These are phyloP conservation scores for Diaporthe longicolla DNA, from an alignment of 2,329 filamentous ascomycete species.

Conservation along the genomic window DNA sequence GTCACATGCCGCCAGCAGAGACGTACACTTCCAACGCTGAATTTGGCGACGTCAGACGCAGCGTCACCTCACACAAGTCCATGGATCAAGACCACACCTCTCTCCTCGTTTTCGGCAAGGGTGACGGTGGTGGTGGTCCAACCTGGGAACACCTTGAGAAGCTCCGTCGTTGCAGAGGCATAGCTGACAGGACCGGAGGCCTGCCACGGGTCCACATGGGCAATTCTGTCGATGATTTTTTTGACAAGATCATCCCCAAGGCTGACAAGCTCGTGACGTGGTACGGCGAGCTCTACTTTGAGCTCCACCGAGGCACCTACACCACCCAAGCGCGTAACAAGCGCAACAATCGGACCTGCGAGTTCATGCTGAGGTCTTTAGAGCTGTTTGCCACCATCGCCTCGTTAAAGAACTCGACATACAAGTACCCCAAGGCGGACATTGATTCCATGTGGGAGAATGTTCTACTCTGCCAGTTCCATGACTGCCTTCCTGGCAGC, in stretches of 20 bases:
- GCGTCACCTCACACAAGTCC: slow-evolving; percentile 92
- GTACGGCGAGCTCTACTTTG: slow-evolving; percentile 99
- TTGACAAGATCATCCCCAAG: slow-evolving; percentile 86
- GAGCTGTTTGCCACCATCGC: slow-evolving; percentile 91
- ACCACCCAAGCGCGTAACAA: slow-evolving; percentile 99
- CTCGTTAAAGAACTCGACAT: slow-evolving; percentile 78
- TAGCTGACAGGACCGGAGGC: slow-evolving; percentile 80
- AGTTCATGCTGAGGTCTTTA: slow-evolving; percentile 87
- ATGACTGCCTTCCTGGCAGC: slow-evolving; percentile 95
- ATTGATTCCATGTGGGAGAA: slow-evolving; percentile 97
- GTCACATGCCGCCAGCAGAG: slow-evolving; percentile 96
- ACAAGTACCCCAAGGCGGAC: slow-evolving; percentile 94
- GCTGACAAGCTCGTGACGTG: slow-evolving; percentile 87
- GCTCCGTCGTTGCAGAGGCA: slow-evolving; percentile 89
- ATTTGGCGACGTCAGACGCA: slow-evolving; percentile 93
- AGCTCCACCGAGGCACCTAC: slow-evolving; percentile 96
- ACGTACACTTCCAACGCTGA: slow-evolving; percentile 96
- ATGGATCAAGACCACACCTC: slow-evolving; percentile 94
- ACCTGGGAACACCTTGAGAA: slow-evolving; percentile 97
- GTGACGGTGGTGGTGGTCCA: slow-evolving; percentile 94
- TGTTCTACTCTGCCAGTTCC: slow-evolving; percentile 94
- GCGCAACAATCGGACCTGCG: slow-evolving; percentile 88
- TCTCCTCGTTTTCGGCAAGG: slow-evolving; percentile 94
- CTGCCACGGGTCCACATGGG: slow-evolving; percentile 92
- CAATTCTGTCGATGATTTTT: slow-evolving; percentile 93